Conservation (phyloP, 495 filamentous ascomycete species). For the Xylaria venustula region DNA sequence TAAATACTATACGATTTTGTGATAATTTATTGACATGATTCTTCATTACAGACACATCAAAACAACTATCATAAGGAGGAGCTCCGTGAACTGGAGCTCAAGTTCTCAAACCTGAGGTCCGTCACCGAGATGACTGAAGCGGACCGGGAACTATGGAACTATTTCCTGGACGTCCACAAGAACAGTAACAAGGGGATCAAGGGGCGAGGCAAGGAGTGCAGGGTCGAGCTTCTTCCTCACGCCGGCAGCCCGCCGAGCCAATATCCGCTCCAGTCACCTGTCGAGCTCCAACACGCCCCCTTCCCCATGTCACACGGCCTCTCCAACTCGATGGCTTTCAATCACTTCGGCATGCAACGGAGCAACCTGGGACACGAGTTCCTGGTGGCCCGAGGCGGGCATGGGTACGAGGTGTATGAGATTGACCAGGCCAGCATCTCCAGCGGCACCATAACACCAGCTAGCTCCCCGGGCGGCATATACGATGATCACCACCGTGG, state of each 20-base stretch:
- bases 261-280: conserved; percentile 22
- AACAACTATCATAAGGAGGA: conserved; percentile 84
- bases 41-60: conserved; percentile 70
- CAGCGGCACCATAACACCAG: conserved; percentile 27
- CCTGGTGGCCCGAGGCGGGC: conserved; percentile 20
- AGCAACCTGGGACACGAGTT: conserved; percentile 15
- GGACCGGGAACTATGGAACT: conserved; percentile 81
- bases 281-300: conserved; percentile 19
- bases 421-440: conserved; percentile 42
- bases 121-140: conserved; percentile 59
- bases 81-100: conserved; percentile 67
- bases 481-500: conserved; percentile 47
- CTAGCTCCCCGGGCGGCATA: conserved; percentile 34
- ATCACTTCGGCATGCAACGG: conserved; percentile 16
- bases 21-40: background rate
- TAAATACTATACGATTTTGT: background rate
- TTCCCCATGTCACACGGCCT: conserved; percentile 17
- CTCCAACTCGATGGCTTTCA: conserved; percentile 13
- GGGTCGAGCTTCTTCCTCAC: conserved; percentile 35
- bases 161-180: conserved; percentile 86
- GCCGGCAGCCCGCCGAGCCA: conserved; percentile 10
- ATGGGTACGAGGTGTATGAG: conserved; percentile 47
- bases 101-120: conserved; percentile 66
- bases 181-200: conserved; percentile 94
- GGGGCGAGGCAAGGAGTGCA: conserved; percentile 83